Conservation (phyloP, 1,284 basidiomycete genomes). For the Trametes hirsuta region DNA sequence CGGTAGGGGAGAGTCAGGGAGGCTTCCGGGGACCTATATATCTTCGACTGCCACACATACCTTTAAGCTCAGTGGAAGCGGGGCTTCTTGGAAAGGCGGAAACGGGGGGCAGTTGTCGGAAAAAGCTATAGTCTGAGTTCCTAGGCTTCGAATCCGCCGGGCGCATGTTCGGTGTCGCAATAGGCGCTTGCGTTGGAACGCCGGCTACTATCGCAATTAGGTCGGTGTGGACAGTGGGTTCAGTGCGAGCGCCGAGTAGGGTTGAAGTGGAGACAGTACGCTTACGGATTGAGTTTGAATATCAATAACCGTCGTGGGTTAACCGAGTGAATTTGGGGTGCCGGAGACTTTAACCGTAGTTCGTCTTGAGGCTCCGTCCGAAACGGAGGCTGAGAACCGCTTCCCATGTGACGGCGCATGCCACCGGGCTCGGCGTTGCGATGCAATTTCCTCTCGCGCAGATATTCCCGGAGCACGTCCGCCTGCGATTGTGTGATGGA, state of each 20-base stretch:
- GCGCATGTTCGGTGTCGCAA: neutral
- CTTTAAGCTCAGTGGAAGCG: slow-evolving; percentile 6
- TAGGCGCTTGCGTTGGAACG: neutral
- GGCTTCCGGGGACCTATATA: neutral
- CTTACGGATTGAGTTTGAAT: slow-evolving; percentile 1
- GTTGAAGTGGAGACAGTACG: neutral
- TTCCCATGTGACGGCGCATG: slow-evolving; percentile 10
- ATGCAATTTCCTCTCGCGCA: neutral
- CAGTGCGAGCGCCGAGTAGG: neutral
- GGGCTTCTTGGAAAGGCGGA: slow-evolving; percentile 1
- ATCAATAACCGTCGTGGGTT: neutral
- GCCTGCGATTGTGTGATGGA: neutral
- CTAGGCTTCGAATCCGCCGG: neutral
- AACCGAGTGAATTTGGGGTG: neutral
- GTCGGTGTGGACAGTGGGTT: neutral
- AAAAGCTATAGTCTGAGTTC: slow-evolving; percentile 3
- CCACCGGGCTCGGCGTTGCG: slow-evolving; percentile 8
- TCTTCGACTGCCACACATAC: slow-evolving; percentile 1
- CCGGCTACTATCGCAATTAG: neutral
- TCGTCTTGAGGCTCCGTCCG: slow-evolving; percentile 3
- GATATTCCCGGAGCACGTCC: neutral
- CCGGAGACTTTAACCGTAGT: neutral
- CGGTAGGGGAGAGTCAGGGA: neutral
- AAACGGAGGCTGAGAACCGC: slow-evolving; percentile 5
- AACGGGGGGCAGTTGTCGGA: slow-evolving; percentile 4